Evolutionary conservation across 1,284 basidiomycete genomes (phyloP).

Genomic region (Moesziomyces antarcticus): DNA sequence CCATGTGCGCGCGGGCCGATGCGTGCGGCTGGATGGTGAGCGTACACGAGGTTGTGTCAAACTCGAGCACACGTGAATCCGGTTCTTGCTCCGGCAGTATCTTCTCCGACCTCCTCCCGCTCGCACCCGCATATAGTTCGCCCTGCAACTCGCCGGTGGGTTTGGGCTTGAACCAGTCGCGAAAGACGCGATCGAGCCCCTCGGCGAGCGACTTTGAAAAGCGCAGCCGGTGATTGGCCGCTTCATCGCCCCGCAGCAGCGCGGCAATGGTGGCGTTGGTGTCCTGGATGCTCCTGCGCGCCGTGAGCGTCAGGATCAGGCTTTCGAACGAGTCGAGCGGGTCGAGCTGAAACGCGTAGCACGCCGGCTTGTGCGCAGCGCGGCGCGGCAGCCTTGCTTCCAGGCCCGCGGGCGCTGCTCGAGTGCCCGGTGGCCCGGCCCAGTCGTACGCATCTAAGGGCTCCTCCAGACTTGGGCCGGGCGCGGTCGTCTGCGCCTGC

Average conservation of each 20-base stretch:
- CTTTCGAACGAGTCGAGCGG: constrained; percentile 57
- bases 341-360: constrained; percentile 57
- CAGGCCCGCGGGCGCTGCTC: constrained; percentile 8
- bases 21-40: constrained; percentile 55
- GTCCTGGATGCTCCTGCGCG: constrained; percentile 17
- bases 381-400: constrained; percentile 1
- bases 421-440: constrained; percentile 36
- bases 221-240: constrained; percentile 21
- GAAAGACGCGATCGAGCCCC: constrained; percentile 54
- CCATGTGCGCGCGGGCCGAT: constrained; percentile 5
- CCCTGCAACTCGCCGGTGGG: not conserved
- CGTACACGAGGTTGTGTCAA: constrained; percentile 49
- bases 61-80: constrained; percentile 27
- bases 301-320: constrained; percentile 52
- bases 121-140: not conserved
- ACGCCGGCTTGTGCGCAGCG: constrained; percentile 26
- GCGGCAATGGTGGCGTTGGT: constrained; percentile 19
- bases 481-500: not conserved
- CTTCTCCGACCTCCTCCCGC: not conserved
- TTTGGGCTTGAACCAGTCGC: constrained; percentile 52
- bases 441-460: constrained; percentile 51
- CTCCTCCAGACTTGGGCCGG: constrained; percentile 20
- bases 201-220: constrained; percentile 53
- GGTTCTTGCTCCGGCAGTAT: constrained; percentile 6
- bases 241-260: constrained; percentile 23